phyloP scores from a whole-genome alignment of 2,329 filamentous ascomycete species.

The Teratosphaeria nubilosa region DNA sequence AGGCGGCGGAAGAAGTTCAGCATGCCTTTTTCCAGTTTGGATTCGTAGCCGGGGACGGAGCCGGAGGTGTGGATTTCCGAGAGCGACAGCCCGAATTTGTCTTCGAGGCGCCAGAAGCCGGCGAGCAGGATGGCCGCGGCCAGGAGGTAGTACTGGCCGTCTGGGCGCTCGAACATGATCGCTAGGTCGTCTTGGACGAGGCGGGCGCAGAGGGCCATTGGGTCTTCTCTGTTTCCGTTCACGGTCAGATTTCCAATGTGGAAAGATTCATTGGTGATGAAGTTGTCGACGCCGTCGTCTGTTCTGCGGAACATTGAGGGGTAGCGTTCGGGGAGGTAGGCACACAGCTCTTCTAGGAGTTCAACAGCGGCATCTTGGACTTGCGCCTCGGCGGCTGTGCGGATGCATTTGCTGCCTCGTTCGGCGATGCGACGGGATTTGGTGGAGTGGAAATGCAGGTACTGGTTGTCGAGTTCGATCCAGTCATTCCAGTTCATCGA shows the following conservation, averaged over 20 bases:
- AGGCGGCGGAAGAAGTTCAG: constrained; percentile 68
- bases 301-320: constrained; percentile 59
- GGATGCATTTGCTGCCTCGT: constrained; percentile 56
- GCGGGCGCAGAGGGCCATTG: constrained; percentile 63
- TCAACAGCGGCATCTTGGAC: constrained; percentile 60
- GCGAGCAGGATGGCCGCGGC: constrained; percentile 66
- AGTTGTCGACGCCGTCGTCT: constrained; percentile 56
- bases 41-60: constrained; percentile 60
- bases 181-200: constrained; percentile 75
- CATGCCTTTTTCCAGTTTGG: constrained; percentile 69
- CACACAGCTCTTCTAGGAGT: constrained; percentile 60
- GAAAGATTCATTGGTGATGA: constrained; percentile 61
- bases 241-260: constrained; percentile 50
- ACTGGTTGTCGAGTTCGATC: constrained; percentile 80
- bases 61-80: constrained; percentile 71
- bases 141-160: constrained; percentile 73
- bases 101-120: constrained; percentile 72
- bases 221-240: constrained; percentile 49
- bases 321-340: constrained; percentile 66
- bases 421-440: constrained; percentile 60
- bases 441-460: constrained; percentile 58
- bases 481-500: constrained; percentile 60
- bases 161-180: constrained; percentile 66
- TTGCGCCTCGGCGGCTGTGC: constrained; percentile 52
- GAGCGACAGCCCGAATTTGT: constrained; percentile 72